Conservation (phyloP, 2,329 filamentous ascomycete genomes). For the Biscogniauxia mediterranea region DNA sequence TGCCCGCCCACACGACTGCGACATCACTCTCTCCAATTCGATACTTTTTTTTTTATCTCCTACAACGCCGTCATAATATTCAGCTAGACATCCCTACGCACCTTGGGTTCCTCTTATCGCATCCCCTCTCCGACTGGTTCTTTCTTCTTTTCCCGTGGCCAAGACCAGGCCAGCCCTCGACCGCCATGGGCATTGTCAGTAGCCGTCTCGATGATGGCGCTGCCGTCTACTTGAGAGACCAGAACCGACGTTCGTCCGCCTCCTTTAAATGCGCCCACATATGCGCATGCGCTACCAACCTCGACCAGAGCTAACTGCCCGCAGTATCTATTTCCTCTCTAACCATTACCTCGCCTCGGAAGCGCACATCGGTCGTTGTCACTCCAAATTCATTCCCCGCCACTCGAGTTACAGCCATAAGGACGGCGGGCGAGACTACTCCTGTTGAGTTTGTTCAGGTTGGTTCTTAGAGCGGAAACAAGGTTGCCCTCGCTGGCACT, state of each 20-base stretch:
- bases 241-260: conserved; percentile 73
- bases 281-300: neutral
- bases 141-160: conserved; percentile 20
- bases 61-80: neutral
- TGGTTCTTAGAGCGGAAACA: conserved; percentile 30
- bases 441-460: conserved; percentile 93
- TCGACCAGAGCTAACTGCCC: conserved; percentile 20
- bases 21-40: neutral
- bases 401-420: conserved; percentile 69
- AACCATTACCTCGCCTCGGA: conserved; percentile 74
- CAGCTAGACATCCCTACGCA: conserved; percentile 5
- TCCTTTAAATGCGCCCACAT: conserved; percentile 20
- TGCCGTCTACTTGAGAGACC: conserved; percentile 82
- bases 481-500: conserved; percentile 5
- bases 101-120: neutral
- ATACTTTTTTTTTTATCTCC: neutral
- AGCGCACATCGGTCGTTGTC: conserved; percentile 77
- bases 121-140: conserved; percentile 10
- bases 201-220: conserved; percentile 84
- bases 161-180: conserved; percentile 28
- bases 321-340: conserved; percentile 86
- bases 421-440: conserved; percentile 69
- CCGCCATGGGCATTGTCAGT: conserved; percentile 82
- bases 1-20: neutral
- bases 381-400: conserved; percentile 86